phyloP scores from a whole-genome alignment of 2,329 filamentous ascomycete species.

The Sporothrix luriei region DNA sequence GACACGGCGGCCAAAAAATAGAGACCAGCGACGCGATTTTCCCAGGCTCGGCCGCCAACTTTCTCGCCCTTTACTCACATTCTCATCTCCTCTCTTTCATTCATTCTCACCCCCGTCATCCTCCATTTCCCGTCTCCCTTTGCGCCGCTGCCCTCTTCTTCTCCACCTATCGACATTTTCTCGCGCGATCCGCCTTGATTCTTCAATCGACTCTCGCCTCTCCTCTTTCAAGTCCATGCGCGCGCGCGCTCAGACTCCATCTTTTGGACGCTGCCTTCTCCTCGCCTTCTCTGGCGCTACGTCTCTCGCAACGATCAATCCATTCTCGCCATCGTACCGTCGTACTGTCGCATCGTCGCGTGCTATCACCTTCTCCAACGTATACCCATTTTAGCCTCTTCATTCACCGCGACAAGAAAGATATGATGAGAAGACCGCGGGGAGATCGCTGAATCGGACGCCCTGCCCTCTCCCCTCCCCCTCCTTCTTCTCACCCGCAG shows the following conservation, averaged over 20 bases:
- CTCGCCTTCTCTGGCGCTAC: background rate
- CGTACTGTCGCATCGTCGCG: constrained; percentile 6
- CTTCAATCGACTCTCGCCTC: background rate
- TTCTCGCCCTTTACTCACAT: constrained; percentile 18
- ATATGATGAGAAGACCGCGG: constrained; percentile 61
- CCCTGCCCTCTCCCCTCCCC: constrained; percentile 16
- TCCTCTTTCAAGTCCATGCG: background rate
- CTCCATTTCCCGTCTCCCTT: background rate
- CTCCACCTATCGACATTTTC: background rate
- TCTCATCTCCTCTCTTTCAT: background rate
- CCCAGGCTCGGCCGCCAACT: constrained; percentile 12
- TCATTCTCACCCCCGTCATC: background rate
- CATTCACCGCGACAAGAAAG: constrained; percentile 47
- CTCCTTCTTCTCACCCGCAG: background rate
- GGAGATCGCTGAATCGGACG: constrained; percentile 52
- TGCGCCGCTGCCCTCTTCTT: background rate
- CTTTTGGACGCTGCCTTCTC: background rate
- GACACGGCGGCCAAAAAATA: constrained; percentile 14
- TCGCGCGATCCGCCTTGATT: background rate
- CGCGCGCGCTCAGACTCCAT: constrained; percentile 1
- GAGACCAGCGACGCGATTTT: constrained; percentile 24
- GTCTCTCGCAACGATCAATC: background rate
- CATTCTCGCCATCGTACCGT: background rate
- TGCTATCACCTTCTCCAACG: constrained; percentile 35
- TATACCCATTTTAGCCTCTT: constrained; percentile 44